Evolutionary conservation across 495 filamentous ascomycete genomes (phyloP).

Genomic region (Saxophila tyrrhenica): DNA sequence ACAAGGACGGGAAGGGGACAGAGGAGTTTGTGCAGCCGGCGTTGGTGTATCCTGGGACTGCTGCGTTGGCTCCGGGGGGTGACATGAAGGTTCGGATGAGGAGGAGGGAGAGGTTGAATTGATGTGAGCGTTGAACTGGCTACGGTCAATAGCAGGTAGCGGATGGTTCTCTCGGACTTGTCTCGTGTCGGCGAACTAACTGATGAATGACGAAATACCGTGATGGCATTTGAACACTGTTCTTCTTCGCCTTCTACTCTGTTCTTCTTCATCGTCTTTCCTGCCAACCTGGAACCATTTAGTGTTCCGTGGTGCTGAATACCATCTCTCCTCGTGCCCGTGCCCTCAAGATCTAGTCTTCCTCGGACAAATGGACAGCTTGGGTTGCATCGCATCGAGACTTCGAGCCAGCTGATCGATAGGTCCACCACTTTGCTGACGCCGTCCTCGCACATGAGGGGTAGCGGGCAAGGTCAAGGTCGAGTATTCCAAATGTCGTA

Average conservation of each 20-base stretch:
- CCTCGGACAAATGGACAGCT: neutral
- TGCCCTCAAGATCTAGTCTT: neutral
- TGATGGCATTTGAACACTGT: too few species aligned
- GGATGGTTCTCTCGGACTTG: too few species aligned
- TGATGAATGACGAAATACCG: neutral
- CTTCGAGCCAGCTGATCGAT: too few species aligned
- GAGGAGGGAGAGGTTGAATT: neutral
- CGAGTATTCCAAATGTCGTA: too few species aligned
- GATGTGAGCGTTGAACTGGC: too few species aligned
- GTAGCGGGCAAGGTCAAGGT: neutral
- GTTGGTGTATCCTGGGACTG: conserved; percentile 10
- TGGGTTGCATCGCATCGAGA: neutral
- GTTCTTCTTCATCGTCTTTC: too few species aligned
- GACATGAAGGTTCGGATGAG: conserved; percentile 17
- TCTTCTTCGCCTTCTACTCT: too few species aligned
- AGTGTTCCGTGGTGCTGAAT: too few species aligned
- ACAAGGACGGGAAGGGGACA: conserved; percentile 12
- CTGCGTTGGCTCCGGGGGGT: conserved; percentile 12
- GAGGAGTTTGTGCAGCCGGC: conserved; percentile 8
- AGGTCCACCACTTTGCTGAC: neutral
- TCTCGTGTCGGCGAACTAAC: too few species aligned
- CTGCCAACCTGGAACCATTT: too few species aligned
- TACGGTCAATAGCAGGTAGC: too few species aligned
- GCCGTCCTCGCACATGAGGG: neutral
- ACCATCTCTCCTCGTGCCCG: too few species aligned